phyloP scores from a whole-genome alignment of 2,329 filamentous ascomycete genomes.

The Xylariomycetidae sp. region DNA sequence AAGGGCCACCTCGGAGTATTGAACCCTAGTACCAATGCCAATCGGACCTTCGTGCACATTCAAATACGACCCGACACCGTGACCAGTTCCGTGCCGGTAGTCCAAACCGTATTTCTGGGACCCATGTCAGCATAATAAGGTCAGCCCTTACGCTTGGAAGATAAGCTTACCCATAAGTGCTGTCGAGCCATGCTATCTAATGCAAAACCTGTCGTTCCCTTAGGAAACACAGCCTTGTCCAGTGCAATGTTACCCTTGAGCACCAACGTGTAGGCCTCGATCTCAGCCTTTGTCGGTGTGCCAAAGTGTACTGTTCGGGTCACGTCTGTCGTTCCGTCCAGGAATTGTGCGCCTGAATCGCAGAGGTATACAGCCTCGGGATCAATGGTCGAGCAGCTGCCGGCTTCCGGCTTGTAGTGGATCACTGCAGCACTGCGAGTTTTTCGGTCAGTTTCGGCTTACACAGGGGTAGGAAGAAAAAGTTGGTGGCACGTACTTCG shows the following conservation, averaged over 20 bases:
- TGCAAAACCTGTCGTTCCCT: slow-evolving; percentile 89
- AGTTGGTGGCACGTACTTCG: slow-evolving; percentile 46
- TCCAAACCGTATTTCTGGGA: slow-evolving; percentile 69
- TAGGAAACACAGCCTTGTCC: slow-evolving; percentile 82
- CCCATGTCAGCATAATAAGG: slow-evolving; percentile 1
- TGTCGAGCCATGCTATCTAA: slow-evolving; percentile 85
- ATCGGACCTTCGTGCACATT: slow-evolving; percentile 98
- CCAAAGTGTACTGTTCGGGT: slow-evolving; percentile 93
- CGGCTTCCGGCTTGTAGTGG: slow-evolving; percentile 86
- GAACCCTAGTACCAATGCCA: slow-evolving; percentile 85
- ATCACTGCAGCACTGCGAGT: slow-evolving; percentile 92
- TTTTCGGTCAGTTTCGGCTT: slow-evolving; percentile 4
- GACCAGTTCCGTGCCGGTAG: slow-evolving; percentile 93
- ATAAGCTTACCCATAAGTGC: slow-evolving; percentile 69
- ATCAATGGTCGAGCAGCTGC: slow-evolving; percentile 76
- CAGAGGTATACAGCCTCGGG: slow-evolving; percentile 85
- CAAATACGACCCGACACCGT: slow-evolving; percentile 89
- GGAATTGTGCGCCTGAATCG: slow-evolving; percentile 94
- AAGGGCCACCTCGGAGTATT: slow-evolving; percentile 85
- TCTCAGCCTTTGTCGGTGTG: slow-evolving; percentile 74
- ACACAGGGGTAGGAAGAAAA: neutral
- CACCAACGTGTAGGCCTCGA: slow-evolving; percentile 86
- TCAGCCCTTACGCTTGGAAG: neutral
- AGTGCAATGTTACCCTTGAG: slow-evolving; percentile 90
- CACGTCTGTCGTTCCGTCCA: slow-evolving; percentile 92